Evolutionary conservation across 2,329 filamentous ascomycete genomes (phyloP).

Genomic region (Xylaria sp.): DNA sequence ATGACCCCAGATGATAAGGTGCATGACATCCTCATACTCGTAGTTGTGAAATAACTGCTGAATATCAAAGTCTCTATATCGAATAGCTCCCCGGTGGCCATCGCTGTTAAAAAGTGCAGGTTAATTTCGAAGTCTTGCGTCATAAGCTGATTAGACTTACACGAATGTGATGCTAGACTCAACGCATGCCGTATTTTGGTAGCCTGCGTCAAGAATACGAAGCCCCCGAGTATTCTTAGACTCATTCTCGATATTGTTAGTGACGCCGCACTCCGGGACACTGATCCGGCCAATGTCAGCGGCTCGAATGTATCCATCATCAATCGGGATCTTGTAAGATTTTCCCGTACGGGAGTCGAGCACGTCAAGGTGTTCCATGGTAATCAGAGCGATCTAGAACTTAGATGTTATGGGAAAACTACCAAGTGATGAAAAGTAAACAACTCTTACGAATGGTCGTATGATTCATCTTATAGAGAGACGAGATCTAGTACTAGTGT

Average conservation of each 20-base stretch:
- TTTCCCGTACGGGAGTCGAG: conserved; percentile 37
- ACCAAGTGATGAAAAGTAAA: not conserved
- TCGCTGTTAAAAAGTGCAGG: conserved; percentile 24
- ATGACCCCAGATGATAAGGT: conserved; percentile 48
- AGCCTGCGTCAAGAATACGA: conserved; percentile 34
- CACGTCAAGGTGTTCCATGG: conserved; percentile 34
- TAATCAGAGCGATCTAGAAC: not conserved
- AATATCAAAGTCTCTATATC: conserved; percentile 35
- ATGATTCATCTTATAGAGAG: no score
- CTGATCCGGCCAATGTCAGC: conserved; percentile 34
- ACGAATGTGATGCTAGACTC: conserved; percentile 38
- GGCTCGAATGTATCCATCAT: conserved; percentile 32
- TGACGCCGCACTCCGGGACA: conserved; percentile 18
- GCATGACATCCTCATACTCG: conserved; percentile 38
- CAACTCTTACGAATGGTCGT: no score
- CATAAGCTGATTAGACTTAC: conserved; percentile 15
- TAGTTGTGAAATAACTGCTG: conserved; percentile 35
- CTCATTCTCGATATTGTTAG: conserved; percentile 9
- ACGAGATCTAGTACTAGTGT: no score
- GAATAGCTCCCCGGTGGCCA: conserved; percentile 33
- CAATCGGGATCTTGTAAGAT: conserved; percentile 35
- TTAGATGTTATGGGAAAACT: no score
- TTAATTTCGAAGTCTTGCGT: conserved; percentile 1
- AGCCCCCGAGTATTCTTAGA: conserved; percentile 26
- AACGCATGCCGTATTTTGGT: conserved; percentile 37